Evolutionary conservation across 1,139 yeast species (phyloP), one percentile per base, ranked within the genome.

Genomic region (Sugiyamaella castrensis): DNA sequence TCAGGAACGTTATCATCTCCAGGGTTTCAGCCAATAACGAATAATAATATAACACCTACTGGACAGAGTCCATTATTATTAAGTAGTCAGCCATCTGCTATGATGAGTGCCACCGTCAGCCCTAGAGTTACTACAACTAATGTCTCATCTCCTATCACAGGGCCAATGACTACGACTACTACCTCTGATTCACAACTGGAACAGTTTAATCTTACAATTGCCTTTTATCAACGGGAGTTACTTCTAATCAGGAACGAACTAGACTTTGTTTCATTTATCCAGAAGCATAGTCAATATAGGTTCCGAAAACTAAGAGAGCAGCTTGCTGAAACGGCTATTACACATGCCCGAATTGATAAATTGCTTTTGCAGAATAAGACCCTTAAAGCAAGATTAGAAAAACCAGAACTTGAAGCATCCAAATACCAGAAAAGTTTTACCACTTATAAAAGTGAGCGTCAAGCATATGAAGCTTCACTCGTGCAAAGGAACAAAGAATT

Each of bases 181-280:
- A 36, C 37, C n/a, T 15, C 35, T 8, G 46, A 40, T 15, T 41
- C 48, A 33, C 50, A 47, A 27, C 24, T 19, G 24, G 24, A 19
- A 4, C 24, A 19, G 24, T 45, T 46, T 33, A 42, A 38, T 12
- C 27, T 45, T 19, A 33, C 52, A 19, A 45, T 75, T 11, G 73
- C 73, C 39, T 79, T 72, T 56, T 81, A 77, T 57, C 79, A 77
- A 50, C 67, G 89, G 51, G 86, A 84, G 56, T 67, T 83, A 29
- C 63, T 83, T 46, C 69, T 84, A 36, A 62, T 76, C 51, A 75
- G 76, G 50, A 84, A 83, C 60, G 91, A 84, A 61, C 69, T 82
- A 40, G 85, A 82, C 46, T 83, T 84, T 61, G 71, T 80, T 8
- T 72, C 75, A 47, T 82, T 79, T 61, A 65, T 81, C 63, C 79